Conservation (phyloP, 1,139 yeast genomes). For the Taphrina populina region DNA sequence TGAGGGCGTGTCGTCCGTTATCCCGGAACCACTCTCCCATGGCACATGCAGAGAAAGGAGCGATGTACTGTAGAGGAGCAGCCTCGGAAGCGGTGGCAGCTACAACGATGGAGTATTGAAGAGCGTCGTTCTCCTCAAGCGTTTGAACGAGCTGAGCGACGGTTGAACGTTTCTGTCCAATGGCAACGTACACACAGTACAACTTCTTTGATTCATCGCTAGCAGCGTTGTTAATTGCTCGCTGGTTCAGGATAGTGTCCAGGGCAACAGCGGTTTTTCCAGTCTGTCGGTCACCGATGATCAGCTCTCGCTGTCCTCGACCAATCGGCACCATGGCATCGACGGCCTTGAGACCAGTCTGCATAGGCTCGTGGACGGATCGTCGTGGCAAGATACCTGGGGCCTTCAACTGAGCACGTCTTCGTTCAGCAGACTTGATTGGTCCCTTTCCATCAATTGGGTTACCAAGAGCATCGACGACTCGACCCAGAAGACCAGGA, state of each 20-base stretch:
- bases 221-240: constrained; percentile 98
- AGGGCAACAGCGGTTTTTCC: constrained; percentile 99
- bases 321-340: constrained; percentile 99
- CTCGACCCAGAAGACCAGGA: constrained; percentile 98
- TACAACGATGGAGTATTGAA: constrained; percentile 95
- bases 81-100: constrained; percentile 99
- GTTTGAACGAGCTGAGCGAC: constrained; percentile 99
- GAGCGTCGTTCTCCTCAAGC: constrained; percentile 96
- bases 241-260: constrained; percentile 97
- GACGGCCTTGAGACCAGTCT: constrained; percentile 98
- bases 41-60: constrained; percentile 99
- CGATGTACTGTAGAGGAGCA: constrained; percentile 99
- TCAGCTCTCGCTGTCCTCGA: constrained; percentile 99
- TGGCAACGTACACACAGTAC: constrained; percentile 99
- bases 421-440: constrained; percentile 74
- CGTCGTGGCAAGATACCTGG: constrained; percentile 99
- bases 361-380: constrained; percentile 98
- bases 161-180: constrained; percentile 99
- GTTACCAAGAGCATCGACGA: constrained; percentile 98
- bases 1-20: constrained; percentile 96
- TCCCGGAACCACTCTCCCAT: constrained; percentile 99
- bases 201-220: constrained; percentile 93
- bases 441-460: constrained; percentile 99
- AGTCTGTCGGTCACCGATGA: constrained; percentile 99
- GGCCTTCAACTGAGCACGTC: constrained; percentile 98